Conservation (phyloP, 495 filamentous ascomycete species). For the Trichoderma erinaceum region DNA sequence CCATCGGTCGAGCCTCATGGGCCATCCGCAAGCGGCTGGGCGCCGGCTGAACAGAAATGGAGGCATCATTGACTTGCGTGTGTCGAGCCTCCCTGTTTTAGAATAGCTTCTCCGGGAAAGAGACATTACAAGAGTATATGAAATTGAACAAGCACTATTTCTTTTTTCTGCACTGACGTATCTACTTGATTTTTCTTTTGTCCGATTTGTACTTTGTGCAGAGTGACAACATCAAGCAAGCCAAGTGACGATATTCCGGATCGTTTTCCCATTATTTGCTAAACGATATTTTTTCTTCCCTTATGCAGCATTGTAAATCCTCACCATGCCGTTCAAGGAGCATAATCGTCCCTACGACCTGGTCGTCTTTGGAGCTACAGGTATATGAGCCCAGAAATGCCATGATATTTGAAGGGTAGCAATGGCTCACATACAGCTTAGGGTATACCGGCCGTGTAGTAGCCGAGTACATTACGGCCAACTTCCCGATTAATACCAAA, state of each 20-base stretch:
- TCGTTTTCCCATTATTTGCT: too few species aligned
- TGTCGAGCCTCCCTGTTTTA: neutral
- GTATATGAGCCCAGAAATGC: slow-evolving; percentile 21
- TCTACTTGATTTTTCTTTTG: neutral
- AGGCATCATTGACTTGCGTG: neutral
- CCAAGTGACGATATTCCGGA: neutral
- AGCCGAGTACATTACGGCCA: slow-evolving; percentile 67
- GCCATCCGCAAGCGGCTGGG: neutral
- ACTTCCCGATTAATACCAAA: slow-evolving; percentile 70
- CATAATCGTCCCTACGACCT: slow-evolving; percentile 68
- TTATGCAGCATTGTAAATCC: neutral
- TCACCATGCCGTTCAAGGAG: slow-evolving; percentile 37
- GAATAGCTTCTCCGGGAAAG: neutral
- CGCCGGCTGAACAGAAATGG: neutral
- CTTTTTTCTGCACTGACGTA: too few species aligned
- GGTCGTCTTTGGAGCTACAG: slow-evolving; percentile 69
- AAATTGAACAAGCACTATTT: too few species aligned
- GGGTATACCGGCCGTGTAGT: slow-evolving; percentile 82
- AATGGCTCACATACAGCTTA: slow-evolving; percentile 26
- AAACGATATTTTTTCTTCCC: neutral
- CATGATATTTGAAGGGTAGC: neutral
- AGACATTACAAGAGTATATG: neutral
- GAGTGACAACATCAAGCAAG: neutral
- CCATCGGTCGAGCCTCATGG: neutral
- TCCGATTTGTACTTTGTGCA: neutral